These are phyloP conservation scores for Hypoxylon rickii DNA, from an alignment of 495 filamentous ascomycete genomes.

Conservation along the genomic window DNA sequence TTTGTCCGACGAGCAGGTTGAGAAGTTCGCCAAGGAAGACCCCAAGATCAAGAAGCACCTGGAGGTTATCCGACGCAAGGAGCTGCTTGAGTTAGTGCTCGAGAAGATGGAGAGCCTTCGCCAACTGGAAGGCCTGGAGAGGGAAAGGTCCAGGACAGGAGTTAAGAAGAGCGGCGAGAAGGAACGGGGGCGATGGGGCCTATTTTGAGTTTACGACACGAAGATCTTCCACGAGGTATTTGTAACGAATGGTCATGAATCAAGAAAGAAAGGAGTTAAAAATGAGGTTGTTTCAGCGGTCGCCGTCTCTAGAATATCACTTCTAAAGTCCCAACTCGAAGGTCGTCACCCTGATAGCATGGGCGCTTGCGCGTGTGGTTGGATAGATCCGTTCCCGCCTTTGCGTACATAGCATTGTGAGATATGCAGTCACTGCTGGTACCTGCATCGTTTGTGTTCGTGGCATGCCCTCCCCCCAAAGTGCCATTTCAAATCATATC, in stretches of 20 bases:
- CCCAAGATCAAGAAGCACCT: slow-evolving; percentile 85
- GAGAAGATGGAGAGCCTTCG: slow-evolving; percentile 91
- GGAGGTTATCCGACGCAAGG: slow-evolving; percentile 88
- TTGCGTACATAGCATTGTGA: too few relatives aligned
- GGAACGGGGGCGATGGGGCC: slow-evolving; percentile 40
- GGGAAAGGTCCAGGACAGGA: slow-evolving; percentile 23
- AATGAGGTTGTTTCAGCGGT: slow-evolving; percentile 21
- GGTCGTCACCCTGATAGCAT: slow-evolving; percentile 13
- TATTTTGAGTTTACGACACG: slow-evolving; percentile 33
- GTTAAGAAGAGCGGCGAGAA: slow-evolving; percentile 32
- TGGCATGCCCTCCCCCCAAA: too few relatives aligned
- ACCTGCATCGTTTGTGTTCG: too few relatives aligned
- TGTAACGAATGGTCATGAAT: slow-evolving; percentile 26
- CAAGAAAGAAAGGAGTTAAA: slow-evolving; percentile 21
- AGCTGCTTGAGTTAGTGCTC: slow-evolving; percentile 87
- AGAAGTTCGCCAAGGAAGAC: slow-evolving; percentile 91
- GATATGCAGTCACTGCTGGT: too few relatives aligned
- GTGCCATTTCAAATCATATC: too few relatives aligned
- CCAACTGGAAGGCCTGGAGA: slow-evolving; percentile 64
- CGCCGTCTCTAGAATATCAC: slow-evolving; percentile 23
- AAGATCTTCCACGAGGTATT: slow-evolving; percentile 1
- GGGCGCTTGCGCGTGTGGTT: background rate
- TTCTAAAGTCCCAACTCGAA: slow-evolving; percentile 20
- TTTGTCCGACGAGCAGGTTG: slow-evolving; percentile 76
- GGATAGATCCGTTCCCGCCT: too few relatives aligned